Evolutionary conservation across 2,329 filamentous ascomycete species (phyloP), one percentile per base, ranked within the genome.

Genomic region (Basipetospora chlamydospora): DNA sequence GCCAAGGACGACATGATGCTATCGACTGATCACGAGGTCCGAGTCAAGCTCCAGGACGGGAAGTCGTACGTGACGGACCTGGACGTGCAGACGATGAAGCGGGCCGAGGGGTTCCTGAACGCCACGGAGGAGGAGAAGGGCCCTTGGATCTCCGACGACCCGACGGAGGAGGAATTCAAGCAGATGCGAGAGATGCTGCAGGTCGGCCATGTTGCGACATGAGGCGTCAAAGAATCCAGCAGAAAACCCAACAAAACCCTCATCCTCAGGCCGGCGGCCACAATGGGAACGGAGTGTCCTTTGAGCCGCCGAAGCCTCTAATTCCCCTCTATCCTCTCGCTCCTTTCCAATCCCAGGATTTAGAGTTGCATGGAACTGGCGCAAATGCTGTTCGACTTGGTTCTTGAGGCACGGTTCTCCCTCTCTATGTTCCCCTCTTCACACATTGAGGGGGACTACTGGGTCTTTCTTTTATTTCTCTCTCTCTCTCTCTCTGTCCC

Each of bases 1-100:
- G 90, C 83, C 72, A 96, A 96, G 64, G 90, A 98, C 53, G 90
- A 98, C 60, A 90, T 96, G 85, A 93, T 95, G 86, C 77, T 98
- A 34, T 85, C 87, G 47, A 86, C 82, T 12, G 86, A 94, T 48
- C 87, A 90, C 50, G 90, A 98, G 60, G 85, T 96, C 26, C 84
- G 88, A 51, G 68, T 94, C 56, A 77, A 77, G 56, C 68, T 95
- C 13, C 72, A 72, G 17, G 80, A 84, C 51, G 73, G 73, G 50
- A 76, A 80, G 49, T 69, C 73, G 1, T 96, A 93, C 53, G 78
- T 95, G 26, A 96, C 88, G 6, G 90, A 96, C 52, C 67, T 98
- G 30, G 90, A 96, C 51, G 74, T 95, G 35, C 80, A 90, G 62
- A 95, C 87, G 2, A 57, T 96, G 53, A 80, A 81, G 56, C 74